Evolutionary conservation across 495 filamentous ascomycete genomes (phyloP).

Genomic region (Astrothelium subdiscretum): DNA sequence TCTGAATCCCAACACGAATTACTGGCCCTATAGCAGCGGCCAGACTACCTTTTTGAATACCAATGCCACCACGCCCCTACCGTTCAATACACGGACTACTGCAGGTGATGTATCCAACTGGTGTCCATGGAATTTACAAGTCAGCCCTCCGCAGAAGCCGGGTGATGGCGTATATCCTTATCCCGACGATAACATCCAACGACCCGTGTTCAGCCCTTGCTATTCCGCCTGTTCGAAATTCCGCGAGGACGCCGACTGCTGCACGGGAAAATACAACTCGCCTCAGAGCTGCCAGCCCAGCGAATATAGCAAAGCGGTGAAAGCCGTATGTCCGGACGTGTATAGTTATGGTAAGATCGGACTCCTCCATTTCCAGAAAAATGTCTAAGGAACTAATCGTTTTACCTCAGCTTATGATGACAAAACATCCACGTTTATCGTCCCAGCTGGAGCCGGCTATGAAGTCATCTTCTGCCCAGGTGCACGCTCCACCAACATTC

Average conservation of each 20-base stretch:
- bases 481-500: conserved; percentile 58
- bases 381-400: neutral
- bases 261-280: conserved; percentile 48
- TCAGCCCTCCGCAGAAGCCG: conserved; percentile 49
- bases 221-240: conserved; percentile 55
- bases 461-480: conserved; percentile 65
- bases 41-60: conserved; percentile 31
- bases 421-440: conserved; percentile 59
- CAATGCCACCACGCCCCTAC: conserved; percentile 49
- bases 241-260: conserved; percentile 50
- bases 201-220: conserved; percentile 63
- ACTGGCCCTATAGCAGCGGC: conserved; percentile 31
- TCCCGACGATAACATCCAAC: conserved; percentile 53
- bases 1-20: conserved; percentile 35
- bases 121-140: conserved; percentile 69
- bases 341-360: conserved; percentile 50
- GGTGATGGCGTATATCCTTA: conserved; percentile 63
- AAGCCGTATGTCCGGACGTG: conserved; percentile 67
- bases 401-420: conserved; percentile 53
- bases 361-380: neutral
- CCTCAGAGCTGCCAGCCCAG: conserved; percentile 48
- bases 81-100: conserved; percentile 44
- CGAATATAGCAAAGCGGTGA: conserved; percentile 50
- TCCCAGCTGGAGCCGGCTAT: conserved; percentile 60
- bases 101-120: conserved; percentile 43